Percentiles rank a stretch among this genome's conserved stretches.
These are phyloP conservation scores for Termitomyces sp. DNA, from an alignment of 768 basidiomycete species.

Conservation along the genomic window DNA sequence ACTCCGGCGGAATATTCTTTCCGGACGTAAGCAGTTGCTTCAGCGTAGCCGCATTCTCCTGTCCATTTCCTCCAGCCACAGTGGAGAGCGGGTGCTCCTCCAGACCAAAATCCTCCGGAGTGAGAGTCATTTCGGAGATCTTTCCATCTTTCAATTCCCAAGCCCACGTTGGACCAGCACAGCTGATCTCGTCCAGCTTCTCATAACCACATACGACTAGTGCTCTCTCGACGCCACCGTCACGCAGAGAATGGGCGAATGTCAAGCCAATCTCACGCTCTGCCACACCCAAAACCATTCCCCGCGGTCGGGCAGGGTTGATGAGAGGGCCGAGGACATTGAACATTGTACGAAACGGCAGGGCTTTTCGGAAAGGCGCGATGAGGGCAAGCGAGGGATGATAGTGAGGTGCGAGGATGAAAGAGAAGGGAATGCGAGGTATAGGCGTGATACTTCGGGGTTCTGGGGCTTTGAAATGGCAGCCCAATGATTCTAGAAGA, in stretches of 20 bases:
- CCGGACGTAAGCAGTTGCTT: conserved; percentile 55
- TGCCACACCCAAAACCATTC: conserved; percentile 91
- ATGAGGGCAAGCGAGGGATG: conserved; percentile 82
- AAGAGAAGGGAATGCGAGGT: conserved; percentile 73
- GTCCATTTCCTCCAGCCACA: conserved; percentile 70
- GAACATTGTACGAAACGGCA: conserved; percentile 96
- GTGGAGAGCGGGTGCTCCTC: conserved; percentile 56
- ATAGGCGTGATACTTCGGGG: conserved; percentile 53
- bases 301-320: conserved; percentile 81
- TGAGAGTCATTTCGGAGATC: conserved; percentile 57
- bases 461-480: conserved; percentile 62
- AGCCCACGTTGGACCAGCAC: conserved; percentile 81
- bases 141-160: conserved; percentile 74
- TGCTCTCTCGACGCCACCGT: conserved; percentile 75
- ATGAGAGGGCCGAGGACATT: conserved; percentile 92
- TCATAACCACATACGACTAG: conserved; percentile 93
- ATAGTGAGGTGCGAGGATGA: conserved; percentile 92
- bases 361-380: conserved; percentile 75
- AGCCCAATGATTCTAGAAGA: conserved; percentile 78
- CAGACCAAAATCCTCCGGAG: conserved; percentile 76
- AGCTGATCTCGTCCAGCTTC: conserved; percentile 91
- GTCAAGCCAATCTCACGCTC: conserved; percentile 73
- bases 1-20: conserved; percentile 41
- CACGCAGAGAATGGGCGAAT: conserved; percentile 69
- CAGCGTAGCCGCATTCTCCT: conserved; percentile 78